Evolutionary conservation across 768 basidiomycete species (phyloP).

Genomic region (Leccinum subtestaceum): DNA sequence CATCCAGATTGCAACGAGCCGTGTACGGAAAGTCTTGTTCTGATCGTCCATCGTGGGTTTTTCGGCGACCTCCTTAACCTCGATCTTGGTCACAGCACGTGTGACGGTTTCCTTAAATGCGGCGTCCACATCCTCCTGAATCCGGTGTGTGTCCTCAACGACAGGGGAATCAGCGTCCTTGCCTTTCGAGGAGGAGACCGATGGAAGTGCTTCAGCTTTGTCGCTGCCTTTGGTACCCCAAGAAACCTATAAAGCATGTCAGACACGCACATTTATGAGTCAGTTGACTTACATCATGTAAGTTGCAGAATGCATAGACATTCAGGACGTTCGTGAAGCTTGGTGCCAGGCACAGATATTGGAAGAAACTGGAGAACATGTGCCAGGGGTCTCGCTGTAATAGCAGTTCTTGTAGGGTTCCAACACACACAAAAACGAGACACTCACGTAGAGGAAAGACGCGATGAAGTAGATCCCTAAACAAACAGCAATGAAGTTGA

Average conservation of each 20-base stretch:
- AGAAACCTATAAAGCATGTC: conserved; percentile 51
- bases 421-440: not conserved
- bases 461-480: conserved; percentile 77
- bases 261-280: not conserved
- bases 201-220: conserved; percentile 89
- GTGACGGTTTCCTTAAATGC: conserved; percentile 91
- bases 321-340: conserved; percentile 95
- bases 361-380: conserved; percentile 91
- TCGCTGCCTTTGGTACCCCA: conserved; percentile 97
- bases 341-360: conserved; percentile 86
- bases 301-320: conserved; percentile 96
- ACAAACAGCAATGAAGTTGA: conserved; percentile 8
- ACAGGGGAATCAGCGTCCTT: conserved; percentile 73
- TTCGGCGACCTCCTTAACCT: conserved; percentile 62
- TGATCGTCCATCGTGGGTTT: conserved; percentile 85
- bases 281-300: conserved; percentile 68
- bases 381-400: conserved; percentile 93
- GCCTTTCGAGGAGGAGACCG: conserved; percentile 79
- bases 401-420: conserved; percentile 5
- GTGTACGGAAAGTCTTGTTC: conserved; percentile 91
- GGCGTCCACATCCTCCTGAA: conserved; percentile 86
- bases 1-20: conserved; percentile 83
- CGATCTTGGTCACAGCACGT: conserved; percentile 76
- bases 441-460: conserved; percentile 80
- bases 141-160: conserved; percentile 81